Evolutionary conservation across 176 grass and related monocot species (phyloP).

Genomic region (Rhynchospora pubera): DNA sequence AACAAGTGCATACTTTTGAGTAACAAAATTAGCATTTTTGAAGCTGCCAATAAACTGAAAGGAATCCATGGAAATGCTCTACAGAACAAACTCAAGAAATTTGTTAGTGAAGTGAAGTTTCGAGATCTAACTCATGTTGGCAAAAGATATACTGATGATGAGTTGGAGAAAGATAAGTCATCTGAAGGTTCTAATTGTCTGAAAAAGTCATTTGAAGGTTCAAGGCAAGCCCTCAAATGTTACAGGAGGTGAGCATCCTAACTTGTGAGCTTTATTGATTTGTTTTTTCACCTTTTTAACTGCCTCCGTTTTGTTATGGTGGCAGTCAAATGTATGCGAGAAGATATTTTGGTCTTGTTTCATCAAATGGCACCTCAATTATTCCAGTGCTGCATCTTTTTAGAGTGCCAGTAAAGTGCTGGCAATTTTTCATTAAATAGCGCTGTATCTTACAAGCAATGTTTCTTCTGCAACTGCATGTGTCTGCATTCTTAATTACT

Average conservation of each 20-base stretch:
- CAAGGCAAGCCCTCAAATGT: background rate
- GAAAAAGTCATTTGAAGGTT: constrained; percentile 7
- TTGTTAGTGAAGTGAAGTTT: constrained; percentile 18
- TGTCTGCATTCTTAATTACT: background rate
- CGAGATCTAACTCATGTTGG: background rate
- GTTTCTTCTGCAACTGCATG: background rate
- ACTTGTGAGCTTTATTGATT: background rate
- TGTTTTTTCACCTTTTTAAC: background rate
- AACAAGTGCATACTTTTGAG: constrained; percentile 46
- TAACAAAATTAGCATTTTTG: constrained; percentile 47
- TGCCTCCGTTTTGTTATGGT: background rate
- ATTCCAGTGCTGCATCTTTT: background rate
- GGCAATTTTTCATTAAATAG: too few relatives aligned
- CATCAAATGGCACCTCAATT: background rate
- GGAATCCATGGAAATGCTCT: background rate
- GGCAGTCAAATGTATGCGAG: background rate
- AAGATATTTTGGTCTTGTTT: background rate
- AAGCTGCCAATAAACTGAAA: constrained; percentile 33
- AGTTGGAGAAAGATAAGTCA: background rate
- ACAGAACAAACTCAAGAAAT: constrained; percentile 16
- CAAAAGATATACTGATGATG: background rate
- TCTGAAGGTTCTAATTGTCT: background rate
- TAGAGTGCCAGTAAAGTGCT: too few relatives aligned
- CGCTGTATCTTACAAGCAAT: background rate
- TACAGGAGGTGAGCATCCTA: constrained; percentile 12